Conservation (phyloP, 1,284 basidiomycete species). For the Irpex sp. region DNA sequence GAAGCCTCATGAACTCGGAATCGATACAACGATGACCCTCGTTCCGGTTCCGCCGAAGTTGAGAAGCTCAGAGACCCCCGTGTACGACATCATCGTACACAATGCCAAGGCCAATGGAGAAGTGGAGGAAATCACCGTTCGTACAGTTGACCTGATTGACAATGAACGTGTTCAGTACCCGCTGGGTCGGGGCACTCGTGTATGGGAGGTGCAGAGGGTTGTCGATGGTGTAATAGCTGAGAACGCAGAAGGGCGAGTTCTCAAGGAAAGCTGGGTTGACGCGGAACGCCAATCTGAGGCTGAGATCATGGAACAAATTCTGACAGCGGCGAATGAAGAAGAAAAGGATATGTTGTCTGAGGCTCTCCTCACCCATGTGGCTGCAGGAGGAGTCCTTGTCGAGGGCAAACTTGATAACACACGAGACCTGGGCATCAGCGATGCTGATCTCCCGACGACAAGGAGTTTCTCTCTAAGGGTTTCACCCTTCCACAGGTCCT, state of each 20-base stretch:
- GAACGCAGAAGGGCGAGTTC: background rate
- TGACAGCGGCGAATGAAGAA: background rate
- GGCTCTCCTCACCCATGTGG: background rate
- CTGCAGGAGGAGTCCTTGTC: background rate
- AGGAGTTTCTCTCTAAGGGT: background rate
- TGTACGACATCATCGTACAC: background rate
- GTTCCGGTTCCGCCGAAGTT: background rate
- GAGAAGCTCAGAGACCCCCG: background rate
- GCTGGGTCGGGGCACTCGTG: background rate
- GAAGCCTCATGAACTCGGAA: background rate
- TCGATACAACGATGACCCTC: background rate
- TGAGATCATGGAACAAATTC: background rate
- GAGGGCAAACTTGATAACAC: background rate
- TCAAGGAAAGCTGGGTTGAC: background rate
- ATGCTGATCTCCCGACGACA: background rate
- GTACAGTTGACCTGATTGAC: background rate
- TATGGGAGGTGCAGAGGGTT: background rate
- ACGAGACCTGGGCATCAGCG: background rate
- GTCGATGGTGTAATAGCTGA: background rate
- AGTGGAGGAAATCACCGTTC: background rate
- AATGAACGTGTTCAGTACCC: background rate
- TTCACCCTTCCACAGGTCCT: background rate
- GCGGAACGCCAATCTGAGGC: background rate
- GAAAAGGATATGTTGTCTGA: background rate
- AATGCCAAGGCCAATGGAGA: background rate